Conservation (phyloP, 1,284 basidiomycete genomes). For the Heterobasidion parviporum region DNA sequence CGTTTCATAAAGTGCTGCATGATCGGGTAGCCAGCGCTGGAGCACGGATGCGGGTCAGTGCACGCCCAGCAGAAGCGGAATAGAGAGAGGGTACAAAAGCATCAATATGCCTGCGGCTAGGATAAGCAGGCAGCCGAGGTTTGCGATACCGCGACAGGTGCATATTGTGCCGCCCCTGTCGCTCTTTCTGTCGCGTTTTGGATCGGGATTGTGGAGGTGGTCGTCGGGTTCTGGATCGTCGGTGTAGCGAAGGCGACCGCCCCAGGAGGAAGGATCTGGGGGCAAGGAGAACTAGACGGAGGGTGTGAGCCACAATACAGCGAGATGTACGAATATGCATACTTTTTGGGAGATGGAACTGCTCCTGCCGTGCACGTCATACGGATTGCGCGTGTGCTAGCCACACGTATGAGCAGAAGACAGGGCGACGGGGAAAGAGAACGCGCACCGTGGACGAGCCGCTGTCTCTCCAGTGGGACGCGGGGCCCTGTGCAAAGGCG, state of each 20-base stretch:
- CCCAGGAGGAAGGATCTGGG: conserved; percentile 62
- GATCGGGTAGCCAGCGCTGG: conserved; percentile 75
- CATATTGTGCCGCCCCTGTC: conserved; percentile 59
- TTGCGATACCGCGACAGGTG: conserved; percentile 63
- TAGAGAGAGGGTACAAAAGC: conserved; percentile 49
- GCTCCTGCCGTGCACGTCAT: conserved; percentile 12
- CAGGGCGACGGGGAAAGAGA: neutral
- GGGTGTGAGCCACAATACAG: neutral
- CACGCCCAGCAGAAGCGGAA: neutral
- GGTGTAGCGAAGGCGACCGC: conserved; percentile 49
- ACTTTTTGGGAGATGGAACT: neutral
- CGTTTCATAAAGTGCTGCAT: conserved; percentile 56
- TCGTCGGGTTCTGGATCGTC: conserved; percentile 59
- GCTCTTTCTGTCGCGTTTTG: conserved; percentile 53
- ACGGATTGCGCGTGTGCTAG: conserved; percentile 31
- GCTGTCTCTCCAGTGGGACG: neutral
- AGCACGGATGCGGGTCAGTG: neutral
- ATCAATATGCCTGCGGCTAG: conserved; percentile 53
- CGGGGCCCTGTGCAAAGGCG: neutral
- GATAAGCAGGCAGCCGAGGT: conserved; percentile 70
- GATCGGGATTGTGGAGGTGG: conserved; percentile 68
- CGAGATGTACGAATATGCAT: neutral
- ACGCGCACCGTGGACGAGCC: neutral
- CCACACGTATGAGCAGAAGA: conserved; percentile 12
- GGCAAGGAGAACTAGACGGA: conserved; percentile 55